Conservation (phyloP, 345 rosid genomes). For the Orychophragmus violaceus region DNA sequence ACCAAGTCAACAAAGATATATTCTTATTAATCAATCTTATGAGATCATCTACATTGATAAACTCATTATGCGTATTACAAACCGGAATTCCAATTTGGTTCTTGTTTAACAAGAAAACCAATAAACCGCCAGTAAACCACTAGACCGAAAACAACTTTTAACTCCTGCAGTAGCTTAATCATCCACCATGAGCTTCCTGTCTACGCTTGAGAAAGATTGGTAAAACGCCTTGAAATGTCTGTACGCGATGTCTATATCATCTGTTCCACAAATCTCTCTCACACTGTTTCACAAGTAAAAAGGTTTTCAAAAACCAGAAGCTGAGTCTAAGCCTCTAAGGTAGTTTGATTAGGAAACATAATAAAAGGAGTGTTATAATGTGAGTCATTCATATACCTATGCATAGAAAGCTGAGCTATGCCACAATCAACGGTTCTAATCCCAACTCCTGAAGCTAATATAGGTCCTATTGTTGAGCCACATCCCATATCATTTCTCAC, state of each 20-base stretch:
- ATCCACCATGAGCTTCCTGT: constrained; percentile 59
- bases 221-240: constrained; percentile 89
- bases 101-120: background rate
- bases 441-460: constrained; percentile 90
- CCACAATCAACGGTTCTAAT: constrained; percentile 92
- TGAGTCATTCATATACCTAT: constrained; percentile 47
- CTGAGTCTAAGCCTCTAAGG: background rate
- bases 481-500: constrained; percentile 98
- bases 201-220: constrained; percentile 60
- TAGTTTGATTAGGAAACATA: background rate
- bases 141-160: background rate
- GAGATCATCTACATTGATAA: background rate
- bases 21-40: no score
- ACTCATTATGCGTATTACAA: background rate
- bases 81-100: background rate
- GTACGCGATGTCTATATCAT: constrained; percentile 79
- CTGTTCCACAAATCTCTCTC: constrained; percentile 82
- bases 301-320: background rate
- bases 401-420: constrained; percentile 95
- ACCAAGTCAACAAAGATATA: background rate
- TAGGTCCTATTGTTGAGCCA: constrained; percentile 96
- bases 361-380: background rate
- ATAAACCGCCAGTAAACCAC: background rate
- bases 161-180: constrained; percentile 7
- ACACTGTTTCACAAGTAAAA: constrained; percentile 43